These are phyloP conservation scores for Daldinia sp. DNA, from an alignment of 2,329 filamentous ascomycete genomes.

Conservation along the genomic window DNA sequence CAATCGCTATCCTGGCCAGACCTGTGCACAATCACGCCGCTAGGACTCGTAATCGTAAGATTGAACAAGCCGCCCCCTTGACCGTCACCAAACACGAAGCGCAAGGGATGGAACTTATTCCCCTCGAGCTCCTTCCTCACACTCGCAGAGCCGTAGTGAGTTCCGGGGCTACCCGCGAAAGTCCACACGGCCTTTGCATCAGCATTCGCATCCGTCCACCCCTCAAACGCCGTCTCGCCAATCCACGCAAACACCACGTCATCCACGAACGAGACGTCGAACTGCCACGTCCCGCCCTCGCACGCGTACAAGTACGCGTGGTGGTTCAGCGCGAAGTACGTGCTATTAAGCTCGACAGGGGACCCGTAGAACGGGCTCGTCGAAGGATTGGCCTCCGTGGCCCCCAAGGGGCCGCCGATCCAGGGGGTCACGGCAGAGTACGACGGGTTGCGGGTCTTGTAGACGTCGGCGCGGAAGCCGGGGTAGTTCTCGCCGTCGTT, in stretches of 20 bases:
- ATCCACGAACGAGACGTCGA: conserved; percentile 41
- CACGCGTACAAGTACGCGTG: conserved; percentile 46
- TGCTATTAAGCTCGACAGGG: conserved; percentile 26
- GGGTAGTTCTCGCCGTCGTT: conserved; percentile 42
- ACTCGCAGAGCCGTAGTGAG: conserved; percentile 33
- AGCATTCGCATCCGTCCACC: conserved; percentile 45
- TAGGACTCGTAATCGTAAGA: conserved; percentile 38
- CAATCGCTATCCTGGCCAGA: conserved; percentile 32
- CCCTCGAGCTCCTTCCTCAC: conserved; percentile 36
- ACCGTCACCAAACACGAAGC: conserved; percentile 35
- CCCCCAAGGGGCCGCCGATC: conserved; percentile 35
- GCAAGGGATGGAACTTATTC: conserved; percentile 29
- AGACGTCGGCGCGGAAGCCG: conserved; percentile 39
- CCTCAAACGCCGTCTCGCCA: conserved; percentile 41
- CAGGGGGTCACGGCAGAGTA: conserved; percentile 33
- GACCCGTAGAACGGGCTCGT: conserved; percentile 33
- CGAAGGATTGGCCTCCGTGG: conserved; percentile 6
- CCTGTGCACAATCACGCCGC: conserved; percentile 38
- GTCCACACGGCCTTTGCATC: conserved; percentile 39
- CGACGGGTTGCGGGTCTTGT: conserved; percentile 35
- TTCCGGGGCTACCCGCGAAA: conserved; percentile 24
- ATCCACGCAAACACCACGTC: conserved; percentile 40
- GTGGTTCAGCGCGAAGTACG: conserved; percentile 46
- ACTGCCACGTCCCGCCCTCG: conserved; percentile 43
- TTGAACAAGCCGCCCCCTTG: conserved; percentile 36